These are phyloP conservation scores for Solanum chacoense DNA, from an alignment of 305 asterid genomes.

Conservation along the genomic window DNA sequence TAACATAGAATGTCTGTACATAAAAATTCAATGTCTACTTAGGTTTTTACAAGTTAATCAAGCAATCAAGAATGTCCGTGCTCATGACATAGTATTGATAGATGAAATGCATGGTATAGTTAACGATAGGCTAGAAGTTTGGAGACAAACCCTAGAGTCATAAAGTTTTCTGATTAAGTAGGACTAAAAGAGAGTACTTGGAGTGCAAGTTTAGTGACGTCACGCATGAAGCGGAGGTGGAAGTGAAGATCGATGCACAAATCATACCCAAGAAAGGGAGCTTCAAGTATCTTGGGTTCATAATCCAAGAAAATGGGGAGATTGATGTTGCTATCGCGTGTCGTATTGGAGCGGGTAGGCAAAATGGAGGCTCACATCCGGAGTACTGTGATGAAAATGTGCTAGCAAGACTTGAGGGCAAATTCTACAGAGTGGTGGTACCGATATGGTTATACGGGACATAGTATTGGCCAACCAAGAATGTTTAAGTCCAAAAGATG, in stretches of 20 bases:
- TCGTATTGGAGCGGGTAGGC: neutral
- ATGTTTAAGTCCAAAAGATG: neutral
- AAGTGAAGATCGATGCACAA: neutral
- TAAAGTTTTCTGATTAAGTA: neutral
- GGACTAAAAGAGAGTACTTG: neutral
- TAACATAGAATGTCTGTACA: neutral
- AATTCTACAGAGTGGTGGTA: neutral
- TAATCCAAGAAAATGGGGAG: neutral
- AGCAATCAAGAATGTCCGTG: neutral
- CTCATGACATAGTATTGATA: neutral
- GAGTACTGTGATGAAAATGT: neutral
- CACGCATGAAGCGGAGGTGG: neutral
- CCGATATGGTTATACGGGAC: neutral
- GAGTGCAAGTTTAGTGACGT: neutral
- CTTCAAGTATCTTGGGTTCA: neutral
- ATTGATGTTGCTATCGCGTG: neutral
- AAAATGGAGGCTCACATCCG: neutral
- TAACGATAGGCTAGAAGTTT: neutral
- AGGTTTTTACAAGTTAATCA: neutral
- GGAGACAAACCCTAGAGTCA: neutral
- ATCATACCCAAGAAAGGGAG: neutral
- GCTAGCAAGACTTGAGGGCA: neutral
- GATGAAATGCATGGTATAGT: neutral
- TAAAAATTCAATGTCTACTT: neutral
- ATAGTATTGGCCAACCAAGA: neutral